A percentile compares a stretch with the other conserved stretches of the same genome.
Evolutionary conservation across 78 protist species (phyloP).

Genomic region (Pelomyxa schiedti): DNA sequence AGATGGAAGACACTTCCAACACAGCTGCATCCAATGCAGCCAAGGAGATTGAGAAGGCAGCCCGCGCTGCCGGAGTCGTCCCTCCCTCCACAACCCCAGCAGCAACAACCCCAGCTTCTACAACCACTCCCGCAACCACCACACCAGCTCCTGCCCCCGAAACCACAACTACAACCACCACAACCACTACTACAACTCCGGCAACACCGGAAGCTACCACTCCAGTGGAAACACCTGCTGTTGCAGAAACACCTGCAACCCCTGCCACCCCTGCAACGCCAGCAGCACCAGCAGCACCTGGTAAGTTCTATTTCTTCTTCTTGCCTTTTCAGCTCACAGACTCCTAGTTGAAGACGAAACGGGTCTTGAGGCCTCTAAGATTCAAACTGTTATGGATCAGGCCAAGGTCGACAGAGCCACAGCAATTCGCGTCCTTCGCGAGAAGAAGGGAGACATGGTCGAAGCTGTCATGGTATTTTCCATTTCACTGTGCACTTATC

Average conservation of each 20-base stretch:
- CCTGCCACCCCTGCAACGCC: too few species aligned
- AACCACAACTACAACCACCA: too few species aligned
- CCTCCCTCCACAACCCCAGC: not conserved
- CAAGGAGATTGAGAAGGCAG: not conserved
- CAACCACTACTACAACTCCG: too few species aligned
- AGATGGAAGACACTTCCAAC: constrained; percentile 44
- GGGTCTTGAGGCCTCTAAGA: constrained; percentile 70
- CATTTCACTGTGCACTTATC: too few species aligned
- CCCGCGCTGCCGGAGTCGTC: constrained; percentile 4
- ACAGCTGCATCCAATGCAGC: not conserved
- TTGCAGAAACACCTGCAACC: too few species aligned
- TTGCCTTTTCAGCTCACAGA: too few species aligned
- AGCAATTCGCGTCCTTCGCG: constrained; percentile 77
- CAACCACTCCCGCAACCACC: not conserved
- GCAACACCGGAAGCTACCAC: too few species aligned
- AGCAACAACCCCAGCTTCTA: not conserved
- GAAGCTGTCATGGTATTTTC: constrained; percentile 76
- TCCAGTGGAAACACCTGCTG: too few species aligned
- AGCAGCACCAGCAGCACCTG: too few species aligned
- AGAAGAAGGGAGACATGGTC: constrained; percentile 78
- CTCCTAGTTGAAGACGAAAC: constrained; percentile 13
- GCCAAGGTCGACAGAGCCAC: constrained; percentile 55
- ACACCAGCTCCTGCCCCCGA: constrained; percentile 3
- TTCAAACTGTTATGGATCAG: constrained; percentile 81
- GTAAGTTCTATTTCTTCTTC: too few species aligned